Evolutionary conservation across 805 yeast genomes (phyloP), one percentile per base, ranked within the genome.

Genomic region (Cyberlindnera euphorbiae): DNA sequence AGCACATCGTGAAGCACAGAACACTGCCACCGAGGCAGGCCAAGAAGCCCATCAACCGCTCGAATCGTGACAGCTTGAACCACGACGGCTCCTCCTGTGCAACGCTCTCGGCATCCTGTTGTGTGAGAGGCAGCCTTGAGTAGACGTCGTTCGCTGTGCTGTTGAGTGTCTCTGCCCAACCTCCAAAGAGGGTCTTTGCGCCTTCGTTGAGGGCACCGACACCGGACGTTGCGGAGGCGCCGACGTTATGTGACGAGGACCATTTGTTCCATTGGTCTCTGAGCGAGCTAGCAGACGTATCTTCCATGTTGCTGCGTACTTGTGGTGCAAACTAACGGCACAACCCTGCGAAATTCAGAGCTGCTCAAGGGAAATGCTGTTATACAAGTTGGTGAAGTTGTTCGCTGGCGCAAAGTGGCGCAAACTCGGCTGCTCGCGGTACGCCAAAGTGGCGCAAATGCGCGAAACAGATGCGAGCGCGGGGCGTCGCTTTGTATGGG

Each of bases 1-100:
- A 74, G 46, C 96, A 85, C 18, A 90, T 59, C 10, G 79, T 71
- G 59, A 90, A 93, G 53, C 96, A 87, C 2, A 82, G 76, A n/a
- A 72, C 62, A 0, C 96, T 75, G 0, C 89, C 93, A 0, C 74
- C 67, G 4, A 93, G 63, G 49, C 95, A 85, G 36, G 82, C 75
- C 15, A 78, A 73, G 53, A 93, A 90, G 5, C 90, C 79, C 18
- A 86, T 56, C 18, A 88, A 62, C 35, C 95, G 66, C 55, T 93
- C 98, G 58, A 89, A 75, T 41, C 94, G 65, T 9, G 93, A 76
- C 26, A 83, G 38, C 39, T 66, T 67, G 52, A 82, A 83, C 94
- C 94, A 85, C 16, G 77, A 61, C 1, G 94, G 94, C 50, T 85
- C 93, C 47, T 72, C 70, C 31, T 56, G 60, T 27, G 60, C 52